Conservation (phyloP, 257 asterid genomes). For the Verbascum thapsus region DNA sequence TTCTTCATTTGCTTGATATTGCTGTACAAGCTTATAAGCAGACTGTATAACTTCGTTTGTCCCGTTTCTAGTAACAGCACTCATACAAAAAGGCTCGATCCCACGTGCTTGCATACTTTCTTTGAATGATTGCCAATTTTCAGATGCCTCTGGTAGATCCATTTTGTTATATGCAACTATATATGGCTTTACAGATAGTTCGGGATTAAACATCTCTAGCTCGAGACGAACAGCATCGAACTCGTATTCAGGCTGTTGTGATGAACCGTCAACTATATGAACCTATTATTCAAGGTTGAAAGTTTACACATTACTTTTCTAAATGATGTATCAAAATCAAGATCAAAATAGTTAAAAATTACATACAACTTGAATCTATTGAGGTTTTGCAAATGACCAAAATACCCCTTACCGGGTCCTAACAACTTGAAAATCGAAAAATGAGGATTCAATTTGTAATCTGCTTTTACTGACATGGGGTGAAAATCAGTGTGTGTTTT, state of each 20-base stretch:
- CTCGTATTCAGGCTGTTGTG: conserved; percentile 88
- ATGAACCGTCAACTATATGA: conserved; percentile 91
- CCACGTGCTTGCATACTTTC: conserved; percentile 65
- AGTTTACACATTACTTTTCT: conserved; percentile 34
- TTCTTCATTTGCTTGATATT: conserved; percentile 42
- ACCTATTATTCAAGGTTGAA: conserved; percentile 51
- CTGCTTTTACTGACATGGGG: too few species aligned
- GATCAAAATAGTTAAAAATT: too few species aligned
- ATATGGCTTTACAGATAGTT: conserved; percentile 82
- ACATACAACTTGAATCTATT: too few species aligned
- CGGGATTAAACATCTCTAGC: conserved; percentile 95
- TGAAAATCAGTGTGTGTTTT: too few species aligned
- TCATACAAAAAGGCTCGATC: conserved; percentile 79
- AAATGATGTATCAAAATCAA: conserved; percentile 2
- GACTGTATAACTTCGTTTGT: conserved; percentile 74
- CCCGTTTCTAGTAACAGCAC: conserved; percentile 79
- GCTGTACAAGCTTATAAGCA: conserved; percentile 68
- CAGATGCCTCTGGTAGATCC: conserved; percentile 90
- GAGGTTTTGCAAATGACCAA: too few species aligned
- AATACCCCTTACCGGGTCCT: too few species aligned
- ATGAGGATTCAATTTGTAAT: too few species aligned
- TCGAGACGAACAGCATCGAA: conserved; percentile 97
- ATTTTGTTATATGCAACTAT: conserved; percentile 86
- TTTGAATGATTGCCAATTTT: conserved; percentile 73
- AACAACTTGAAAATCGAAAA: too few species aligned